Evolutionary conservation across 495 filamentous ascomycete species (phyloP), one percentile per base, ranked within the genome.

Genomic region (Mytilinidion resinicola): DNA sequence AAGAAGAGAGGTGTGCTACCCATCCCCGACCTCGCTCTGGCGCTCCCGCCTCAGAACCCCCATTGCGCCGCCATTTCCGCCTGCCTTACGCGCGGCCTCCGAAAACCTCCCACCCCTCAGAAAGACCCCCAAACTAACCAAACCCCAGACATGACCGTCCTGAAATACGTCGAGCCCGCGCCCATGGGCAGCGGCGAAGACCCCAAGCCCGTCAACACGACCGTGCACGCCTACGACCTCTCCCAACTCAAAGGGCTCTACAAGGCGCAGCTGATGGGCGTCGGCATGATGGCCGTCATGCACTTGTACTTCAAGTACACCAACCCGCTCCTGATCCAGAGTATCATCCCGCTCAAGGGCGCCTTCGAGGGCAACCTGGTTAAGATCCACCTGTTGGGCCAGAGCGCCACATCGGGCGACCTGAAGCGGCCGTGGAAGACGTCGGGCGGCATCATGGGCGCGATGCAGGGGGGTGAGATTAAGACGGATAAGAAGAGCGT

Each of bases 221-320:
- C 93, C 62, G 81, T 95, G 73, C 85, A 91, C 73, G 89, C 89
- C 61, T 97, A 98, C 79, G 93, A 98, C 72, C 75, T 84, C 64
- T 76, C 78, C 56, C 93, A 98, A 76, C 80, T 96, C 68, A 86
- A 85, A 76, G 79, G 80, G 63, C 77, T 89, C 64, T 86, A 87
- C 76, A 91, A 90, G 77, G 80, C 85, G 63, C 91, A 96, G 72
- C 75, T 95, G 62, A 96, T 95, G 87, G 93, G 93, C 51, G 79
- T 98, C 50, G 90, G 82, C 67, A 97, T 98, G 93, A 97, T 97
- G 93, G 82, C 74, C 60, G 85, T 96, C 69, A 97, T 98, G 93
- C 93, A 96, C 78, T 60, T 96, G 64, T 97, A 97, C 84, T 85
- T 98, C 78, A 89, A 96, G 75, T 97, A 96, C 86, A 96, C 91